Evolutionary conservation across 352 stramenopile genomes (phyloP).

Genomic region (Aphanomyces stellatus): DNA sequence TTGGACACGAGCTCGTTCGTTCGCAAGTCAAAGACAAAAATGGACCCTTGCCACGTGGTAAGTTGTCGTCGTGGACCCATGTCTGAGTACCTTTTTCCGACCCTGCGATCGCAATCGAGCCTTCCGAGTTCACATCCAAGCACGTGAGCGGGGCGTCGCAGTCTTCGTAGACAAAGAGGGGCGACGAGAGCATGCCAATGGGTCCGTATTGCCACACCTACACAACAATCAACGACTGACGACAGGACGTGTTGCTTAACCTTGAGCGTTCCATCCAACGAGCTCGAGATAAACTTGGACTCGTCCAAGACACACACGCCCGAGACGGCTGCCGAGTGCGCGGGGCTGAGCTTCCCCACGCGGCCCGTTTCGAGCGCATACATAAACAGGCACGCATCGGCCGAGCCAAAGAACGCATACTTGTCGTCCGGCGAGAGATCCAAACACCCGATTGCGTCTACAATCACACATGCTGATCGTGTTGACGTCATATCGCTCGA

Average conservation of each 20-base stretch:
- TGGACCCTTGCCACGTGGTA: constrained; percentile 34
- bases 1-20: constrained; percentile 54
- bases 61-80: constrained; percentile 23
- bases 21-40: constrained; percentile 53
- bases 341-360: constrained; percentile 50
- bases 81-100: constrained; percentile 43
- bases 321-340: constrained; percentile 61
- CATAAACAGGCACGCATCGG: constrained; percentile 74
- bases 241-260: not conserved
- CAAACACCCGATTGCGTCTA: constrained; percentile 19
- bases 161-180: constrained; percentile 46
- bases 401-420: constrained; percentile 51
- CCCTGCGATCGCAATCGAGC: constrained; percentile 37
- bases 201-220: constrained; percentile 62
- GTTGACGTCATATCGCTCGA: not conserved
- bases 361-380: constrained; percentile 43
- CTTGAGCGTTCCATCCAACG: constrained; percentile 64
- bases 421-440: constrained; percentile 60
- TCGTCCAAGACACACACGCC: constrained; percentile 44
- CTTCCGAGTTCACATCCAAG: constrained; percentile 51
- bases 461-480: too few relatives aligned
- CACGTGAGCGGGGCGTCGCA: constrained; percentile 59
- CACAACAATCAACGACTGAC: not conserved
- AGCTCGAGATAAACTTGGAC: constrained; percentile 48
- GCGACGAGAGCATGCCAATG: constrained; percentile 36